Percentiles rank a stretch among this genome's conserved stretches.
Evolutionary conservation across 345 rosid genomes (phyloP).

Genomic region (Camelina hispida): DNA sequence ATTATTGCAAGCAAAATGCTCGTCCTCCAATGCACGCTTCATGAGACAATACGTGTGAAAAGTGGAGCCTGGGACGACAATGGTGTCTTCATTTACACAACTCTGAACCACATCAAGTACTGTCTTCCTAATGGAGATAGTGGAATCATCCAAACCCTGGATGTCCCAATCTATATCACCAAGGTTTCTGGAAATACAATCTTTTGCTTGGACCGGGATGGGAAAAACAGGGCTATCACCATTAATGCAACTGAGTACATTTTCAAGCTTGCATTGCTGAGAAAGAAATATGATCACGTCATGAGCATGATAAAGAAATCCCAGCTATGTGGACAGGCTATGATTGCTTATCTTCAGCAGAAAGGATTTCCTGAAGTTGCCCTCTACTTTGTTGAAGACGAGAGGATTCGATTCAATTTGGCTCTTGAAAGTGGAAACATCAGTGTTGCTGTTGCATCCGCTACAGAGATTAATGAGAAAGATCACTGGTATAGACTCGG

Average conservation of each 20-base stretch:
- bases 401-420: slow-evolving; percentile 89
- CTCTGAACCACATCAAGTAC: slow-evolving; percentile 58
- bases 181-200: slow-evolving; percentile 76
- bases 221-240: slow-evolving; percentile 66
- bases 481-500: slow-evolving; percentile 93
- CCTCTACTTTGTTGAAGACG: slow-evolving; percentile 94
- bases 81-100: slow-evolving; percentile 53
- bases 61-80: slow-evolving; percentile 99
- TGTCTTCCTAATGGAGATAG: slow-evolving; percentile 96
- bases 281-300: slow-evolving; percentile 85
- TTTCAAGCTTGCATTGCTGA: slow-evolving; percentile 80
- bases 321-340: slow-evolving; percentile 94
- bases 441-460: slow-evolving; percentile 90
- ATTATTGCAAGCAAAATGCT: slow-evolving; percentile 87
- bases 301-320: slow-evolving; percentile 97
- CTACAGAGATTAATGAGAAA: slow-evolving; percentile 90
- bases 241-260: slow-evolving; percentile 90
- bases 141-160: slow-evolving; percentile 88
- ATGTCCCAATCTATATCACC: slow-evolving; percentile 85
- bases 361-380: slow-evolving; percentile 99
- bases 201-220: slow-evolving; percentile 90
- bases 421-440: slow-evolving; percentile 95
- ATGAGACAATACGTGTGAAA: slow-evolving; percentile 93
- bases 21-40: slow-evolving; percentile 85
- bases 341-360: slow-evolving; percentile 96